Percentiles rank a stretch among this genome's conserved stretches.
Evolutionary conservation across 2,329 filamentous ascomycete species (phyloP).

Genomic region (Blastomyces percursus): DNA sequence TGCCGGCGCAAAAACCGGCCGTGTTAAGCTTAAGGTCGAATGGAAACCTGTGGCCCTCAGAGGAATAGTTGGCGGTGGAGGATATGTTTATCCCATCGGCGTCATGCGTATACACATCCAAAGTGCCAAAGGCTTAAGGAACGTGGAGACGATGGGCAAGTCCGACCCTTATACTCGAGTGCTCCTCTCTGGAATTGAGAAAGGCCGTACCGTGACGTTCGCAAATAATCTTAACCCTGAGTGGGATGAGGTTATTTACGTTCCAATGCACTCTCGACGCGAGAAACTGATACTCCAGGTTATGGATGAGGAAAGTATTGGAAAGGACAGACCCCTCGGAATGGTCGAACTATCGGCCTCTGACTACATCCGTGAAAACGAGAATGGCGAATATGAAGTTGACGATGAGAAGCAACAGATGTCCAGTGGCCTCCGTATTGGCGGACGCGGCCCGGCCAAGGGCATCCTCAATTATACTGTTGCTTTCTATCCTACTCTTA

Average conservation of each 20-base stretch:
- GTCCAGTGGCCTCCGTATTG: conserved; percentile 59
- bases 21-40: conserved; percentile 79
- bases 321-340: conserved; percentile 81
- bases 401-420: conserved; percentile 63
- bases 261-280: conserved; percentile 73
- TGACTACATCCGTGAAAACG: conserved; percentile 68
- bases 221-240: conserved; percentile 91
- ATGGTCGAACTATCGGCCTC: conserved; percentile 63
- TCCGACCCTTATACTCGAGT: conserved; percentile 91
- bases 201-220: conserved; percentile 86
- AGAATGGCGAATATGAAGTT: conserved; percentile 68
- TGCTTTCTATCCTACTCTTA: conserved; percentile 81
- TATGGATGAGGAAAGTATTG: conserved; percentile 90
- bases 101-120: conserved; percentile 92
- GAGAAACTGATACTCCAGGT: conserved; percentile 84
- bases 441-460: conserved; percentile 62
- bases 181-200: conserved; percentile 78
- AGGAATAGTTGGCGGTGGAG: conserved; percentile 64
- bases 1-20: conserved; percentile 65
- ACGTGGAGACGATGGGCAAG: conserved; percentile 90
- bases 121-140: conserved; percentile 70
- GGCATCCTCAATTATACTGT: conserved; percentile 72
- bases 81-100: conserved; percentile 87
- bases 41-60: conserved; percentile 92
- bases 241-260: conserved; percentile 91